Evolutionary conservation across 83 land plant genomes (phyloP), one percentile per base, ranked within the genome.

Genomic region (Diphasiastrum complanatum): DNA sequence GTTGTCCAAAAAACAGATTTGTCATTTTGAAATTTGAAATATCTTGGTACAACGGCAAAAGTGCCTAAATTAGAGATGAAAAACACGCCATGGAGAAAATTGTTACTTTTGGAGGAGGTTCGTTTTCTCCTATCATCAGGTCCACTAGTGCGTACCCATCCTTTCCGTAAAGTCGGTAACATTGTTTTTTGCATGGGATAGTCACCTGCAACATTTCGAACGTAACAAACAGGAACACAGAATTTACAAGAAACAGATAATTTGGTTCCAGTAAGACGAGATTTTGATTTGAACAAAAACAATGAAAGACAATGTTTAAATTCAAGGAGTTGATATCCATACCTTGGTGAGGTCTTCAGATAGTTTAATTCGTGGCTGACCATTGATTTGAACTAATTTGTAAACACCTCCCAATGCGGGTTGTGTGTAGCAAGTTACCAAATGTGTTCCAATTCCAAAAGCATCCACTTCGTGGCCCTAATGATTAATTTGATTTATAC

Each of bases 261-360:
- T 40, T 40, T 40, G 16, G 43, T 8, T 40, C 43, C 12, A 40
- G 43, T 40, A n/a, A n/a, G n/a, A n/a, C n/a, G n/a, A n/a, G n/a
- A n/a, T n/a, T n/a, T n/a, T n/a, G n/a, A n/a, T n/a, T n/a, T n/a
- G 48, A n/a, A 45, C 35, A 5, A 18, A 16, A 38, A 29, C 36
- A 55, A 30, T 25, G 22, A 28, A 3, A 40, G 60, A 0, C 6
- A 25, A 18, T 14, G 4, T 34, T 29, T 47, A 56, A 56, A 29
- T 20, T 45, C 16, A 24, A 45, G 29, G n/a, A 0, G 10, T 34
- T 1, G 35, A 26, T 29, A 40, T 63, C 40, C 43, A 36, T 47
- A 87, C 97, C 97, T 91, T 91, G 28, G 83, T 46, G 34, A 91
- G 75, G 73, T 91, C 97, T 79, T 91, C 90, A 54, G 97, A 91